Conservation (phyloP, 495 filamentous ascomycete species). For the Elasticomyces elasticus region DNA sequence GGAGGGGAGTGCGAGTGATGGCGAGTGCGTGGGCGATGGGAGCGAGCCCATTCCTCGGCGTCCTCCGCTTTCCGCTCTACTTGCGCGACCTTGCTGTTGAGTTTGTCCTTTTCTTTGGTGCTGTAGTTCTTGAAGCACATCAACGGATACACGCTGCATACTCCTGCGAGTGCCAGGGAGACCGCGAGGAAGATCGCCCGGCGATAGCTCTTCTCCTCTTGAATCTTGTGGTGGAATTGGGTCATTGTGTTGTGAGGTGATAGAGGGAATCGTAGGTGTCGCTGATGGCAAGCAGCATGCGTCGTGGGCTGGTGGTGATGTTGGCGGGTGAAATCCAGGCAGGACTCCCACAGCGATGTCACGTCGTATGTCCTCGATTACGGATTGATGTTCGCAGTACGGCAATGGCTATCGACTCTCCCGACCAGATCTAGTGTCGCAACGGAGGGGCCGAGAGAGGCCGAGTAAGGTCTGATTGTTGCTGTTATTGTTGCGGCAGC, state of each 20-base stretch:
- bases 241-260: background rate
- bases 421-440: too few species aligned
- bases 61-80: conserved; percentile 5
- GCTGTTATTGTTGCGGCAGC: background rate
- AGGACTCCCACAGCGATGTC: background rate
- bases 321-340: background rate
- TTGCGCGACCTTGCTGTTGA: conserved; percentile 3
- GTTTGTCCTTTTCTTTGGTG: conserved; percentile 17
- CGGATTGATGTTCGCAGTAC: background rate
- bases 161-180: conserved; percentile 15
- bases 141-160: conserved; percentile 23
- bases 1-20: conserved; percentile 15
- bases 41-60: conserved; percentile 5
- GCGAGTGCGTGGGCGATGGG: conserved; percentile 1
- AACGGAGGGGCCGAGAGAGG: too few species aligned
- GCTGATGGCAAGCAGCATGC: background rate
- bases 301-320: background rate
- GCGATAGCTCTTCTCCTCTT: conserved; percentile 14
- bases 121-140: conserved; percentile 24
- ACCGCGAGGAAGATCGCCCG: conserved; percentile 14
- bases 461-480: too few species aligned
- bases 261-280: background rate
- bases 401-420: too few species aligned
- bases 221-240: conserved; percentile 12
- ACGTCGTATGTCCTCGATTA: background rate